Base-by-base conservation (phyloP, 495 filamentous ascomycete genomes). In the Penicillium silybi region DNA sequence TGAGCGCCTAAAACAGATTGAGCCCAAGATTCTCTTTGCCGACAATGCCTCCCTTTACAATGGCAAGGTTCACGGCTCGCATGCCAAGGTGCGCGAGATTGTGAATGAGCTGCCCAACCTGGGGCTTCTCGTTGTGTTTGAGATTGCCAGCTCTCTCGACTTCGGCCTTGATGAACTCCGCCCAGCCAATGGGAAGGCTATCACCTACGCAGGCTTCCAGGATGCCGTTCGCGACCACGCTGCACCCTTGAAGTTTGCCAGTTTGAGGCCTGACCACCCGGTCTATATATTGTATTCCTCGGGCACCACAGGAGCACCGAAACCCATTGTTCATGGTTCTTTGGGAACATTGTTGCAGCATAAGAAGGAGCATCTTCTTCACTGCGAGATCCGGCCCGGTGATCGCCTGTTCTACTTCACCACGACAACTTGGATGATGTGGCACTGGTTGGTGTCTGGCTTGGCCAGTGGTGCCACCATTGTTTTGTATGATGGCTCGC, bases 391-490 rank as follows among this genome's bases (percentile, higher is more conserved):
- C 57, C 73, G 72, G 6, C 79, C 80, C 0, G 76, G 79, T 13
- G 81, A 84, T 52, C 75, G 82, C 2, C 79, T 88, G 53, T 92
- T 82, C 72, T 95, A 93, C 70, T 96, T 89, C 64, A 95, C 91
- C 2, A 96, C 91, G 2, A 85, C 82, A 25, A 95, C 91, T 4
- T 93, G 87, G 90, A 93, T 95, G 90, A 96, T 96, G 91, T 93
- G 90, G 87, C 91, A 96, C 66, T 96, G 91, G 91, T 82, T 90
- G 39, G 82, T 95, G 17, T 92, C 88, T 5, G 89, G 81, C 0
- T 80, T 96, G 8, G 86, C 89, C 10, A 83, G 80, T 46, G 91
- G 90, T 48, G 79, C 86, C 6, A 92, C 89, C 1, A 76, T 96
- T 37, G 80, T 96, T 18, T 77, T 95, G 3, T 97, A 97, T 67